Evolutionary conservation across 140 eudicot species (phyloP).

Genomic region (Erigeron philadelphicus): DNA sequence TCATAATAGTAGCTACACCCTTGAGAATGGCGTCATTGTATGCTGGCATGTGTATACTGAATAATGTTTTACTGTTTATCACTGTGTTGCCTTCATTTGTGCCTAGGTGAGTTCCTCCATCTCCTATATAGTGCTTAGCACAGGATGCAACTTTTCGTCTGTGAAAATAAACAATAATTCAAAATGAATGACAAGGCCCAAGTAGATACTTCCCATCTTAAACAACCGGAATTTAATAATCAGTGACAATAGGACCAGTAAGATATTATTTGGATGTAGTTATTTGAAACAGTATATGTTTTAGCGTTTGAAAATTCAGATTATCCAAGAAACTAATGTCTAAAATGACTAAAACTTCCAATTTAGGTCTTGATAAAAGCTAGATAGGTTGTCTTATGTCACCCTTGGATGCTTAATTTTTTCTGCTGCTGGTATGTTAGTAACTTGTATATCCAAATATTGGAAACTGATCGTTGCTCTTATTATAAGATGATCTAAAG

Average conservation of each 20-base stretch:
- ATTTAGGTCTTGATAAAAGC: no score
- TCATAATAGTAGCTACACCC: constrained; percentile 74
- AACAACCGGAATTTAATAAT: not conserved
- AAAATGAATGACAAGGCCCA: not conserved
- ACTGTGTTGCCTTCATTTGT: constrained; percentile 65
- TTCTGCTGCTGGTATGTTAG: no score
- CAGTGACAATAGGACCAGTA: not conserved
- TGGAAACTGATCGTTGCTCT: no score
- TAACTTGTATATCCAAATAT: no score
- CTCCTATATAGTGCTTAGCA: constrained; percentile 72
- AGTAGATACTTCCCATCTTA: not conserved
- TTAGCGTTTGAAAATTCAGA: not conserved
- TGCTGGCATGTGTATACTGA: constrained; percentile 68
- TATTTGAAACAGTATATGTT: not conserved
- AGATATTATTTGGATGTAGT: not conserved
- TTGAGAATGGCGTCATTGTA: constrained; percentile 50
- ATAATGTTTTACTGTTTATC: constrained; percentile 29
- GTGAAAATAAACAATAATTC: constrained; percentile 1
- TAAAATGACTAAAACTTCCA: no score
- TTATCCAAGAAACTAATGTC: no score
- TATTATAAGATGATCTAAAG: not conserved
- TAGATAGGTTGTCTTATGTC: no score
- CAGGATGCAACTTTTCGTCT: constrained; percentile 61
- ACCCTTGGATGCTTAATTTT: no score
- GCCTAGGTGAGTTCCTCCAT: constrained; percentile 69